Percentiles rank a stretch among this genome's conserved stretches.
Evolutionary conservation across 768 basidiomycete species (phyloP).

Genomic region (Phylloporus arenicola): DNA sequence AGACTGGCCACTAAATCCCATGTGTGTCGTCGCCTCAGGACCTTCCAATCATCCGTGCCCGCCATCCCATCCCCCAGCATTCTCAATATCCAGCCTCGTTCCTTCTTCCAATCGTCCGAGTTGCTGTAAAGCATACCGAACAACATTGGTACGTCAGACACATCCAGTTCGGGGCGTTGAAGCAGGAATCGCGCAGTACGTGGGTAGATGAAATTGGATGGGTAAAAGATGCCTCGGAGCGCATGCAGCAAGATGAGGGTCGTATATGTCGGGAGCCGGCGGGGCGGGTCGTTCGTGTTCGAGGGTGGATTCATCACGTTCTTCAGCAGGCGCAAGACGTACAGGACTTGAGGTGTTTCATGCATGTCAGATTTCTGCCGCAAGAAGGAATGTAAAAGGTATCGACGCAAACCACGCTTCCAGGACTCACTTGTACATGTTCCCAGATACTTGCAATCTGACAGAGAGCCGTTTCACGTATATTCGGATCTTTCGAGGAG

Average conservation of each 20-base stretch:
- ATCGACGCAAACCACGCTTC: not conserved
- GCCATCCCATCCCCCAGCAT: conserved; percentile 80
- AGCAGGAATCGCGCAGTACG: conserved; percentile 82
- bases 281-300: conserved; percentile 47
- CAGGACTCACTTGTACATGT: conserved; percentile 52
- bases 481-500: conserved; percentile 54
- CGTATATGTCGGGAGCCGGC: conserved; percentile 68
- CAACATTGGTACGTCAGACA: conserved; percentile 82
- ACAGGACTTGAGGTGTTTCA: conserved; percentile 67
- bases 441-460: conserved; percentile 60
- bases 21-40: conserved; percentile 75
- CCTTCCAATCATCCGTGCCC: conserved; percentile 72
- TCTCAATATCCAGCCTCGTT: conserved; percentile 83
- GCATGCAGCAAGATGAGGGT: conserved; percentile 82
- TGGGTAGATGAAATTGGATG: conserved; percentile 85
- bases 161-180: conserved; percentile 79
- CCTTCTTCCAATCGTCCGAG: conserved; percentile 76
- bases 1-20: conserved; percentile 85
- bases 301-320: conserved; percentile 9
- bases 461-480: conserved; percentile 57
- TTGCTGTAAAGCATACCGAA: conserved; percentile 83
- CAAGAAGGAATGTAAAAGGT: not conserved
- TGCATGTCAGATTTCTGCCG: conserved; percentile 59
- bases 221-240: conserved; percentile 76
- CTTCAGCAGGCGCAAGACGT: conserved; percentile 50